Conservation (phyloP, 1,139 yeast genomes). For the Scheffersomyces illinoinensis region DNA sequence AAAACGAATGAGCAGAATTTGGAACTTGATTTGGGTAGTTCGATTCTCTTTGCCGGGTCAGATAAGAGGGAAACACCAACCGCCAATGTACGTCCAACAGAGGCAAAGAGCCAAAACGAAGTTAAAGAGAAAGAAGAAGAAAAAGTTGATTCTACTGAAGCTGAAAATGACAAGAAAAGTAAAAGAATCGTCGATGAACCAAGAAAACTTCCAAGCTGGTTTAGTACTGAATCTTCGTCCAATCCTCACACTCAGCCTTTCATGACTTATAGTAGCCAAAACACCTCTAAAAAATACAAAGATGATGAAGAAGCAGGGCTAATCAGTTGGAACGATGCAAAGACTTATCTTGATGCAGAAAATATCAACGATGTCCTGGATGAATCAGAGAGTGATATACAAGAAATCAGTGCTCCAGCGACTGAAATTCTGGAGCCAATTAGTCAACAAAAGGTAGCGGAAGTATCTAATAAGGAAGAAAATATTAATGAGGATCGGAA, state of each 20-base stretch:
- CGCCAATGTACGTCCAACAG: background rate
- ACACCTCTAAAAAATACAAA: slow-evolving; percentile 12
- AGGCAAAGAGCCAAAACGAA: slow-evolving; percentile 4
- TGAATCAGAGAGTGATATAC: slow-evolving; percentile 9
- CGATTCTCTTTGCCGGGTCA: slow-evolving; percentile 1
- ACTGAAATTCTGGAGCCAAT: background rate
- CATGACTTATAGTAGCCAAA: background rate
- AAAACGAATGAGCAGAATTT: background rate
- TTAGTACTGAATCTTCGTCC: slow-evolving; percentile 19
- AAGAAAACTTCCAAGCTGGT: slow-evolving; percentile 33
- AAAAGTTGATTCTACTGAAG: slow-evolving; percentile 3
- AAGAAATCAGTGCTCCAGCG: slow-evolving; percentile 12
- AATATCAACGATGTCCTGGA: slow-evolving; percentile 10
- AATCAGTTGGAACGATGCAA: slow-evolving; percentile 50
- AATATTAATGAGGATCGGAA: slow-evolving; percentile 9
- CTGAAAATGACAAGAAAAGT: slow-evolving; percentile 4
- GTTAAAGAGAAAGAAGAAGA: background rate
- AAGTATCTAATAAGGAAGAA: slow-evolving; percentile 2
- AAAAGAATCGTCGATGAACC: slow-evolving; percentile 4
- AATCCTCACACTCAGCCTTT: slow-evolving; percentile 13
- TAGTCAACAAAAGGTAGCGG: slow-evolving; percentile 1
- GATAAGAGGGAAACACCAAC: slow-evolving; percentile 1
- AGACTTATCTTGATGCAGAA: slow-evolving; percentile 22
- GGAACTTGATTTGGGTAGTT: slow-evolving; percentile 3
- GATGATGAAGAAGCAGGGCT: slow-evolving; percentile 53